Conservation (phyloP, 768 basidiomycete species). For the Phanerochaete carnosa region DNA sequence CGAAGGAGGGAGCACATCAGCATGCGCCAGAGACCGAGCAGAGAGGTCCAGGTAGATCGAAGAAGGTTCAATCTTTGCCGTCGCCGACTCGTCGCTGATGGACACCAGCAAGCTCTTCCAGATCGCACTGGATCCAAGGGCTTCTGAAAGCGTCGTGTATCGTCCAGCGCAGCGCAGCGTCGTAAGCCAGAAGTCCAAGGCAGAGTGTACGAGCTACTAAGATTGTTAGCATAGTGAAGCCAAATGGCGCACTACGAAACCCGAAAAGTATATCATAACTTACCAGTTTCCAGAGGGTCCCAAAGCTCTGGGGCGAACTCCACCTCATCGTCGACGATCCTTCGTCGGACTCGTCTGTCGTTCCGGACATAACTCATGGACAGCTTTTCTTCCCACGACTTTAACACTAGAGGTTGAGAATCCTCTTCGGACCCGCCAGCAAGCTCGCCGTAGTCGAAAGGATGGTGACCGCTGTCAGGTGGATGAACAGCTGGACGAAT, state of each 20-base stretch:
- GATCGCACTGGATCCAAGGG: conserved; percentile 65
- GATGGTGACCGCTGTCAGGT: conserved; percentile 64
- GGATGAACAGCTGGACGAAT: neutral
- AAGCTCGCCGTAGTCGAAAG: conserved; percentile 59
- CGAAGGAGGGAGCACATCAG: neutral
- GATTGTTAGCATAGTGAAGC: neutral
- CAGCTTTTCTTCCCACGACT: conserved; percentile 24
- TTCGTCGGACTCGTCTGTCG: conserved; percentile 61
- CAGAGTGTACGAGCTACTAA: conserved; percentile 61
- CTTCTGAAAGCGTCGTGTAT: conserved; percentile 58
- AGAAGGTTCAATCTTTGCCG: neutral
- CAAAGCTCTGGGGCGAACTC: conserved; percentile 56
- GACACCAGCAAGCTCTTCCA: conserved; percentile 54
- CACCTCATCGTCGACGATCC: conserved; percentile 62
- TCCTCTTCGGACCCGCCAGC: conserved; percentile 19
- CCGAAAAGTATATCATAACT: conserved; percentile 13
- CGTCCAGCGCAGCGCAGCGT: conserved; percentile 58
- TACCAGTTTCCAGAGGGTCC: conserved; percentile 58
- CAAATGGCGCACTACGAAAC: neutral
- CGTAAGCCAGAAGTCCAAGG: conserved; percentile 54
- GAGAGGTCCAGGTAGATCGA: neutral
- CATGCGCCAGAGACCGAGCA: neutral
- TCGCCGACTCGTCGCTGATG: conserved; percentile 52
- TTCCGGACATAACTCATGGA: conserved; percentile 44
- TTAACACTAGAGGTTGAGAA: conserved; percentile 12